phyloP scores from a whole-genome alignment of 2,329 filamentous ascomycete species.

The Bipolaris cookei region DNA sequence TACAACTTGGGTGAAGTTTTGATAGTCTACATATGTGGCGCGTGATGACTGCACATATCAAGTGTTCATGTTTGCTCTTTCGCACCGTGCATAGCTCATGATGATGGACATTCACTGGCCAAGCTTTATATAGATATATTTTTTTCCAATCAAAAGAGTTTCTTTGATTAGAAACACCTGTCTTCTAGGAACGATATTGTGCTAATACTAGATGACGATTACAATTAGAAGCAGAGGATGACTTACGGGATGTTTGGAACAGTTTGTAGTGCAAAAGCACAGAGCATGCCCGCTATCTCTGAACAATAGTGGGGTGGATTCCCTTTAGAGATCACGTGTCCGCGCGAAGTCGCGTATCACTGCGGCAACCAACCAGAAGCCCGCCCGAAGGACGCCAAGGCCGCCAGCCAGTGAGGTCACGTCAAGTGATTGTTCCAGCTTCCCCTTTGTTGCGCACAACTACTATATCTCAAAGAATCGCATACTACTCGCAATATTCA shows the following conservation, averaged over 20 bases:
- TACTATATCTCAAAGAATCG: constrained; percentile 5
- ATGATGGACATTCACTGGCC: not conserved
- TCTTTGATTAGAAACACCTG: not conserved
- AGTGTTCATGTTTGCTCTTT: not conserved
- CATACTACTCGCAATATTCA: not conserved
- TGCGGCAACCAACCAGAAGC: constrained; percentile 29
- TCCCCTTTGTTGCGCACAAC: constrained; percentile 16
- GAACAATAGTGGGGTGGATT: constrained; percentile 10
- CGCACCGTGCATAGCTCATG: not conserved
- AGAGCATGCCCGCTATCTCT: constrained; percentile 3
- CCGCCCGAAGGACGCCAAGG: constrained; percentile 28
- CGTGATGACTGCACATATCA: not conserved
- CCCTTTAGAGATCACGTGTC: constrained; percentile 31
- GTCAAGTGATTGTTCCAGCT: constrained; percentile 30
- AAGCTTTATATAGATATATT: not conserved
- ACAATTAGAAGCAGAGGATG: not conserved
- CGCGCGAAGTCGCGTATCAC: constrained; percentile 34
- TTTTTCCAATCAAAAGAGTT: not conserved
- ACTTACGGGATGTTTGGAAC: constrained; percentile 4
- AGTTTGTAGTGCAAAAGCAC: not conserved
- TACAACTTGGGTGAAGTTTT: too few species aligned
- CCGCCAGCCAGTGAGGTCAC: constrained; percentile 37
- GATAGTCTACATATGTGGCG: too few species aligned
- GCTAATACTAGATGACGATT: not conserved
- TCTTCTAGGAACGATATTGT: not conserved